Base-by-base conservation (phyloP, 2,329 filamentous ascomycete genomes). In the Juglanconis oblonga region DNA sequence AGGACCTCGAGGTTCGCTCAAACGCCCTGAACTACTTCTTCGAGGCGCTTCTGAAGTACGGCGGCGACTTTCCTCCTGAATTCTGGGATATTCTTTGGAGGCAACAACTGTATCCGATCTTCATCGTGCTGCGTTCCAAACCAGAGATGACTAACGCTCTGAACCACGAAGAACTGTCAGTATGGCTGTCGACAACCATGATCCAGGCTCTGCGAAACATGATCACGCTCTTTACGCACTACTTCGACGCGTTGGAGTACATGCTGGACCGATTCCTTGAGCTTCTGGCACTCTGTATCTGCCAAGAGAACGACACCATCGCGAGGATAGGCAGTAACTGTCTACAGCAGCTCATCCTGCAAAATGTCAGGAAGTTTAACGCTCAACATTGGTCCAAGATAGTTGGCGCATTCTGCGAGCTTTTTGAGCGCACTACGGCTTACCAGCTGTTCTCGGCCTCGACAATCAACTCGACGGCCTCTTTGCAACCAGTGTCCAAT, bases 51-150 rank as follows among this genome's bases (percentile, higher is more conserved):
- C 88, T 97, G 61, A 87, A 86, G 64, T 95, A 98, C 67, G 95
- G 96, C 40, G 90, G 91, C 17, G 90, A 92, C 66, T 99, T 97
- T 69, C 92, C 94, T 3, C 81, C 88, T 1, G 92, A 97, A 57
- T 99, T 99, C 72, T 99, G 95, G 95, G 95, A 99, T 73, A 97
- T 95, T 17, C 83, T 99, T 0, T 99, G 95, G 93, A 87, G 94
- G 53, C 95, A 99, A 72, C 85, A 99, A 61, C 83, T 99, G 1
- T 98, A 97, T 67, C 96, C 95, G 1, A 99, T 99, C 67, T 99
- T 99, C 77, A 93, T 98, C 83, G 96, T 99, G 2, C 77, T 99
- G 48, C 92, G 96, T 66, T 97, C 95, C 17, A 92, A 95, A 65
- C 96, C 94, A 0, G 95, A 99, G 73, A 96, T 98, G 89, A 89